Base-by-base conservation (phyloP, 2,329 filamentous ascomycete genomes). In the Metarhizium anisopliae region DNA sequence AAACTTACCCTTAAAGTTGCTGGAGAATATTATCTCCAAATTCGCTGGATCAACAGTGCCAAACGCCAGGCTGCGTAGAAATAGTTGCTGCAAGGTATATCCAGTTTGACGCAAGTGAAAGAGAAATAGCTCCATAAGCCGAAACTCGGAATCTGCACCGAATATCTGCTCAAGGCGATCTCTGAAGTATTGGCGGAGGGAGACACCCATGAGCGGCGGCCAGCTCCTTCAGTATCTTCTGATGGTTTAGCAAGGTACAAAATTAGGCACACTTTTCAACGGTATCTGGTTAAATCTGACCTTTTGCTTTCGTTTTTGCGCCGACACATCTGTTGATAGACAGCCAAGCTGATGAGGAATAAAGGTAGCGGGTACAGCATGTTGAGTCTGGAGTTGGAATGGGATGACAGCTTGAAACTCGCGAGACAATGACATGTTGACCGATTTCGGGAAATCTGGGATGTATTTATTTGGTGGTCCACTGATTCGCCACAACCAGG, bases 381-480 rank as follows among this genome's bases (percentile, higher is more conserved):
- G 29, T 36, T 35, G 3, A 35, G 29, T n/a, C 3, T 32, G 47
- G 16, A 16, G 47, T 20, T 32, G 30, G 6, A 32, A n/a, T 75
- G 7, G 43, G 5, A 47, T 4, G n/a, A 25, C 7, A 29, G 13
- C 4, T 25, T 25, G 25, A 25, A 25, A 25, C 25, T 25, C 25
- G 25, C 25, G 25, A 25, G 3, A 25, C 25, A 3, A 25, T 25
- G 25, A 25, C 25, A 25, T 25, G 4, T 25, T 25, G 25, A 25
- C 25, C 25, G 25, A 25, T 25, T 25, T 25, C 25, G 25, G 25
- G 3, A 3, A 25, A 25, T 4, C 25, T 4, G 25, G 3, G 4
- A 25, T 25, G 25, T 25, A 25, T 25, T 25, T 25, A 25, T 4
- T 25, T 25, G 1, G 25, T 4, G 4, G 25, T 25, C 25, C 3